Conservation (phyloP, 176 grass and related monocot species). For the Avena eriantha region DNA sequence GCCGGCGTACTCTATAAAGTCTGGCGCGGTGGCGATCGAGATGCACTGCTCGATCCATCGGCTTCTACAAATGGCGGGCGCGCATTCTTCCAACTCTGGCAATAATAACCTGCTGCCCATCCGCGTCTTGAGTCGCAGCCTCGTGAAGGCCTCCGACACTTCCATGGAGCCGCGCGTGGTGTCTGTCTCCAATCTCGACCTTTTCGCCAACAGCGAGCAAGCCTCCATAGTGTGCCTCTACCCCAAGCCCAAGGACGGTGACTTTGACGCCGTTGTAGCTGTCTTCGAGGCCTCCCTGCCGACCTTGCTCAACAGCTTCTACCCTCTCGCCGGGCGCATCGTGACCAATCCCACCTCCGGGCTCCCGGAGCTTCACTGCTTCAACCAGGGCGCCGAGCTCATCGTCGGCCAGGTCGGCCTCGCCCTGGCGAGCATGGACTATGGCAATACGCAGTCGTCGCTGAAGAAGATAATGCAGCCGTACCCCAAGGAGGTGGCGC, state of each 20-base stretch:
- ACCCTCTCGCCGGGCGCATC: conserved; percentile 35
- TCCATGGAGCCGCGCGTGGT: not conserved
- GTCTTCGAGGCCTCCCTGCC: conserved; percentile 28
- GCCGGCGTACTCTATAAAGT: no score
- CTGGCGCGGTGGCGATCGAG: no score
- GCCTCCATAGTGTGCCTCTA: conserved; percentile 39
- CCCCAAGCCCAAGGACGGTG: not conserved
- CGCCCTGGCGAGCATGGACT: conserved; percentile 37
- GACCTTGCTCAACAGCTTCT: conserved; percentile 46
- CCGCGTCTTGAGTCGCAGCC: not conserved
- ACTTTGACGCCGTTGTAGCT: conserved; percentile 26
- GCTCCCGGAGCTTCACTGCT: not conserved
- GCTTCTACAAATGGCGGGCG: no score
- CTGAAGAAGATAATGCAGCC: conserved; percentile 34
- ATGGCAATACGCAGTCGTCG: conserved; percentile 6
- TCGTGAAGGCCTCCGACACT: conserved; percentile 38
- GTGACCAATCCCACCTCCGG: not conserved
- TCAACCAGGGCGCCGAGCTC: conserved; percentile 43
- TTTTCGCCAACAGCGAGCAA: not conserved
- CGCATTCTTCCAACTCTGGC: no score
- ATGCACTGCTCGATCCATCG: no score
- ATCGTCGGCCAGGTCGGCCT: conserved; percentile 39
- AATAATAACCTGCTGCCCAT: not conserved
- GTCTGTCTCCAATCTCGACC: conserved; percentile 52
- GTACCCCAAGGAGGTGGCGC: conserved; percentile 28